phyloP scores from a whole-genome alignment of 1,284 basidiomycete genomes.

The Psilocybe mexicana region DNA sequence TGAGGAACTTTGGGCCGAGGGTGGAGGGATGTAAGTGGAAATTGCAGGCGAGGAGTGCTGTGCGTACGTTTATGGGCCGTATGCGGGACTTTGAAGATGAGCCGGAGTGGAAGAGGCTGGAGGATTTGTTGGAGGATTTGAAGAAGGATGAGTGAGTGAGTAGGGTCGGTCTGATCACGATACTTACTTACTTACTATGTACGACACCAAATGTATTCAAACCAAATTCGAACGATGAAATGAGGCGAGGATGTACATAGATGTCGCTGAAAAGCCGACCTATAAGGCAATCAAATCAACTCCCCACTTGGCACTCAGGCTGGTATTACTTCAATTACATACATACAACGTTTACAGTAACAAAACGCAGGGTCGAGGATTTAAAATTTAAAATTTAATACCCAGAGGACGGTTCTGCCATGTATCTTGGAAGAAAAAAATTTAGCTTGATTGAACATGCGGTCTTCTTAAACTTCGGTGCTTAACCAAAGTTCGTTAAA shows the following conservation, averaged over 20 bases:
- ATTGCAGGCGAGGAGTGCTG: constrained; percentile 84
- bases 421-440: background rate
- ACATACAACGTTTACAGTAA: no score
- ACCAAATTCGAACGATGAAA: no score
- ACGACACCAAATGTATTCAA: no score
- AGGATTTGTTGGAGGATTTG: constrained; percentile 60
- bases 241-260: no score
- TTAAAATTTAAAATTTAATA: background rate
- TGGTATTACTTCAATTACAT: no score
- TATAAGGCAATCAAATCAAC: background rate
- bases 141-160: constrained; percentile 16
- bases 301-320: no score
- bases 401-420: no score
- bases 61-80: constrained; percentile 86
- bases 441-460: background rate
- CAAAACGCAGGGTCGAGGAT: background rate
- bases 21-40: constrained; percentile 71
- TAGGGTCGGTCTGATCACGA: no score
- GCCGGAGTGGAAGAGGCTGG: constrained; percentile 76
- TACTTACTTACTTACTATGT: no score
- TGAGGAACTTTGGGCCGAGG: constrained; percentile 81
- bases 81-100: constrained; percentile 86
- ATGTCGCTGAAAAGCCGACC: background rate
- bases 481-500: background rate
- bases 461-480: background rate